phyloP scores from a whole-genome alignment of 768 basidiomycete genomes.

The Serendipita indica region DNA sequence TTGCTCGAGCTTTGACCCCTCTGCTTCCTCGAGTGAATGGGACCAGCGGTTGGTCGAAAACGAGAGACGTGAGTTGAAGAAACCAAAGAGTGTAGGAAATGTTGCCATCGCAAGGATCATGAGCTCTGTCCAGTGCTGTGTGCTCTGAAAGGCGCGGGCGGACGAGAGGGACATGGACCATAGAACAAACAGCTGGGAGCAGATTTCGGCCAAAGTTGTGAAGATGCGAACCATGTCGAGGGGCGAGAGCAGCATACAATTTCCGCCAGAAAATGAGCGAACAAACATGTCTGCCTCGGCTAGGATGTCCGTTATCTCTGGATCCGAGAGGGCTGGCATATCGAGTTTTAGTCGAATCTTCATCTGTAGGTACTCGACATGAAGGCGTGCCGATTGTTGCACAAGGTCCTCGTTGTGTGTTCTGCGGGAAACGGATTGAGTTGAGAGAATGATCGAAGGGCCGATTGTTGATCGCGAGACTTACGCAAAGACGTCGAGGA shows the following conservation, averaged over 20 bases:
- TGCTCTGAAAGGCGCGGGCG: background rate
- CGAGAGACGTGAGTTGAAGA: constrained; percentile 8
- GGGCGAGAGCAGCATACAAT: constrained; percentile 67
- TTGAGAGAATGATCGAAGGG: constrained; percentile 15
- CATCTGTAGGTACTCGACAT: constrained; percentile 66
- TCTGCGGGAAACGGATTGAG: constrained; percentile 24
- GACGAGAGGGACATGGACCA: constrained; percentile 29
- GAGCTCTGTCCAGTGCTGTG: constrained; percentile 12
- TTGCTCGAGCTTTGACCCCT: constrained; percentile 29
- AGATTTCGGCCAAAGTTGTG: constrained; percentile 52
- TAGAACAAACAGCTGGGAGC: constrained; percentile 56
- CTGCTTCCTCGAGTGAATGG: constrained; percentile 5
- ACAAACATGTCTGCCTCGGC: constrained; percentile 78
- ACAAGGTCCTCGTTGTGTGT: constrained; percentile 59
- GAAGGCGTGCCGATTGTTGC: constrained; percentile 54
- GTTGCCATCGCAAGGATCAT: constrained; percentile 14
- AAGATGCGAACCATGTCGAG: constrained; percentile 65
- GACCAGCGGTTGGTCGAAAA: background rate
- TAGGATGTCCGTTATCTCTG: constrained; percentile 58
- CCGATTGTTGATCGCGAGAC: no score
- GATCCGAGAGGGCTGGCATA: constrained; percentile 63
- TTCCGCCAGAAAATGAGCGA: constrained; percentile 61
- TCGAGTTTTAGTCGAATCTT: constrained; percentile 64
- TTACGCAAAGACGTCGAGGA: constrained; percentile 61
- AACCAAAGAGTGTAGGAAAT: constrained; percentile 12